Conservation (phyloP, 176 grass and related monocot genomes). For the Coix lacrymajobi region DNA sequence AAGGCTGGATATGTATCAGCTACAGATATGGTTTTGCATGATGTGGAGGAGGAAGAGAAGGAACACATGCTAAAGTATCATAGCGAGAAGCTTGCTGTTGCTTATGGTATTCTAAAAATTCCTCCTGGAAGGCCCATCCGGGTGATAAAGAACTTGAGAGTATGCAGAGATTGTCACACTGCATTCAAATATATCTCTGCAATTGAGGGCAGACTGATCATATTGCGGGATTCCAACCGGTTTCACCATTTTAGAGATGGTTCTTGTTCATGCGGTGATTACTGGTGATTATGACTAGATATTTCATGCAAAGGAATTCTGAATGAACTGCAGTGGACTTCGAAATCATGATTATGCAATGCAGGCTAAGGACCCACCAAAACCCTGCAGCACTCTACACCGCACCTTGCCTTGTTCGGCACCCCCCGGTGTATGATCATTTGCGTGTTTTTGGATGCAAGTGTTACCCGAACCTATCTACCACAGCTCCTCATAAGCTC, state of each 20-base stretch:
- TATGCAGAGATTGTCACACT: conserved; percentile 83
- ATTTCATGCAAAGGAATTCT: conserved; percentile 3
- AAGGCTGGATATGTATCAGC: conserved; percentile 77
- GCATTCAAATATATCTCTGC: conserved; percentile 83
- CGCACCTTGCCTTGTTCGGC: too few species aligned
- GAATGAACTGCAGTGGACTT: neutral
- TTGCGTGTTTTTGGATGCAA: too few species aligned
- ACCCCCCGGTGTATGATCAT: too few species aligned
- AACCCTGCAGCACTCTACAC: too few species aligned
- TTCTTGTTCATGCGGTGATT: conserved; percentile 92
- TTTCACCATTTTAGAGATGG: conserved; percentile 93
- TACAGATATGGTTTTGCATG: conserved; percentile 90
- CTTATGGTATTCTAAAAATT: conserved; percentile 88
- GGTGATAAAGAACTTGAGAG: conserved; percentile 86
- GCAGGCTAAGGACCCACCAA: neutral
- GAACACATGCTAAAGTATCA: conserved; percentile 87
- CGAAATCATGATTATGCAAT: neutral
- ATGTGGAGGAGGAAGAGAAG: conserved; percentile 97
- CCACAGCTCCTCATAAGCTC: too few species aligned
- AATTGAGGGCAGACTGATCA: conserved; percentile 78
- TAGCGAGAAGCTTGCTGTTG: conserved; percentile 85
- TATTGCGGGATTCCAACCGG: conserved; percentile 86
- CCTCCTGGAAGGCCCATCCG: conserved; percentile 70
- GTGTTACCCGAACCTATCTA: too few species aligned
- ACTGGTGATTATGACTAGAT: conserved; percentile 52